Base-by-base conservation (phyloP, 805 yeast species). In the Teunomyces cretensis region DNA sequence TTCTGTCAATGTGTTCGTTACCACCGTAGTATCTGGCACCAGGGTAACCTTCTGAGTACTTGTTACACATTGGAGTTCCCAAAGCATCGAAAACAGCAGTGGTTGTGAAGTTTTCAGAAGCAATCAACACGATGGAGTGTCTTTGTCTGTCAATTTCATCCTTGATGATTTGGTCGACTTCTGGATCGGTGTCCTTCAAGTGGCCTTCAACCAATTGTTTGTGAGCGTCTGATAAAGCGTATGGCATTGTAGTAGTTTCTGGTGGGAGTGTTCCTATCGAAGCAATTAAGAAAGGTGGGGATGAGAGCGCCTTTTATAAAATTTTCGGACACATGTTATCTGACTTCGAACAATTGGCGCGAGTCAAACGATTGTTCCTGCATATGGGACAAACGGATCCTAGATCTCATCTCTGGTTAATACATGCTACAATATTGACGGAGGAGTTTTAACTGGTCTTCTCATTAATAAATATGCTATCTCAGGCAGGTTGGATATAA, bases 21-120 rank as follows among this genome's bases (percentile, higher is more conserved):
- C 99, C 99, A 68, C 99, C 99, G 66, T 92, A 92, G 76, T 92
- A 92, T 68, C 99, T 83, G 52, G 90, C 96, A 55, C 96, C 96
- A 33, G 99, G 99, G 72, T 92, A 92, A 53, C 98, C 98, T 72
- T 92, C 99, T 9, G 97, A 90, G 74, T 92, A 92, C 75, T 92
- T 92, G 80, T 92, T 92, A 69, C 88, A 91, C 96, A 92, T 89
- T 65, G 88, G 96, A 22, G 97, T 86, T 53, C 98, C 98, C 60
- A 92, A 78, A 41, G 89, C 81, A 65, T 92, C 96, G 81, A 92
- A 87, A 27, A 92, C 99, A 17, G 97, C 85, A 55, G 85, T 87
- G 41, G 97, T 87, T 45, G 99, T 92, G 78, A 91, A 92, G 72
- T 92, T 92, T 67, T 92, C 99, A 36, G 96, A 86, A 15, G 99